These are phyloP conservation scores for Phaeosphaeriaceae sp. DNA, from an alignment of 2,329 filamentous ascomycete genomes.

Conservation along the genomic window DNA sequence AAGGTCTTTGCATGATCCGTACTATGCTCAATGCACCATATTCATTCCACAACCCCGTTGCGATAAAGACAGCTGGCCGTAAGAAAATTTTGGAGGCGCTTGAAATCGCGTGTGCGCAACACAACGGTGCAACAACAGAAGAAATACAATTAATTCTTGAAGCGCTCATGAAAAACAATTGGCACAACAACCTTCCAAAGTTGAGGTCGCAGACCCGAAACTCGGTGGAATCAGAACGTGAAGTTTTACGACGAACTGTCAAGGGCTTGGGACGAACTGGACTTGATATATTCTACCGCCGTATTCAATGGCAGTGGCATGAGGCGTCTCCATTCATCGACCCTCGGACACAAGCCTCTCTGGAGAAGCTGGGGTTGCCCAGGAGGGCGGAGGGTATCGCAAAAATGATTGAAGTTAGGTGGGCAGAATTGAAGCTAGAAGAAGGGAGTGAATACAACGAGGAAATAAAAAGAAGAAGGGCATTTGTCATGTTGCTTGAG, in stretches of 20 bases:
- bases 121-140: constrained; percentile 54
- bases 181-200: constrained; percentile 38
- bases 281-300: constrained; percentile 51
- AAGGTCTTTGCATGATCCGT: constrained; percentile 53
- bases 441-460: constrained; percentile 28
- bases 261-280: constrained; percentile 52
- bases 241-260: constrained; percentile 43
- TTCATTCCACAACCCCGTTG: constrained; percentile 41
- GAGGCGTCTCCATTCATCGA: constrained; percentile 51
- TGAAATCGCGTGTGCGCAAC: constrained; percentile 52
- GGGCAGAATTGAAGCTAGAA: constrained; percentile 41
- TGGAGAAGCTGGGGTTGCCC: constrained; percentile 48
- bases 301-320: constrained; percentile 51
- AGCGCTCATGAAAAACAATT: constrained; percentile 37
- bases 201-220: constrained; percentile 41
- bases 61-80: constrained; percentile 45
- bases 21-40: constrained; percentile 55
- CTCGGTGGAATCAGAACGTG: constrained; percentile 29
- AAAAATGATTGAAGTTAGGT: constrained; percentile 44
- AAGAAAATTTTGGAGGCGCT: constrained; percentile 50
- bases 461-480: constrained; percentile 43
- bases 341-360: constrained; percentile 38
- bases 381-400: constrained; percentile 42
- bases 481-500: constrained; percentile 50
- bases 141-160: constrained; percentile 47